A percentile compares a stretch with the other conserved stretches of the same genome.
Conservation (phyloP, 1,284 basidiomycete species). For the Ganoderma leucocontextum region DNA sequence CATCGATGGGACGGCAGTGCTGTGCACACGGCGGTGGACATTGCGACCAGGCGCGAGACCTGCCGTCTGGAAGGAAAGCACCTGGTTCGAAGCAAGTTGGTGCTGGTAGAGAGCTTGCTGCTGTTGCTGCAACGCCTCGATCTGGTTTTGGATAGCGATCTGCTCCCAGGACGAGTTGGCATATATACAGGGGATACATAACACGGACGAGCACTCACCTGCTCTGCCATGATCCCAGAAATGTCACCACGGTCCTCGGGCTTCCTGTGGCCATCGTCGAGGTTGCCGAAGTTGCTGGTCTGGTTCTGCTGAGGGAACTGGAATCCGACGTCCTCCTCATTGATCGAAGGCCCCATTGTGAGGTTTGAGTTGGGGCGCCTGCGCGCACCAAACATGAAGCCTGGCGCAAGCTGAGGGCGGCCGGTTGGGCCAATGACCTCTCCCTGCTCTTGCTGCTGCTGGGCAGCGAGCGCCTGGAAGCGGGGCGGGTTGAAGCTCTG, state of each 20-base stretch:
- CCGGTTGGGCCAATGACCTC: slow-evolving; percentile 80
- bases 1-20: slow-evolving; percentile 75
- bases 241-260: slow-evolving; percentile 76
- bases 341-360: slow-evolving; percentile 75
- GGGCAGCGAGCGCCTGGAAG: slow-evolving; percentile 85
- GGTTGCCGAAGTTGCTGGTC: slow-evolving; percentile 41
- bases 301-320: slow-evolving; percentile 81
- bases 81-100: slow-evolving; percentile 81
- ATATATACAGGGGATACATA: not conserved
- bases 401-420: slow-evolving; percentile 88
- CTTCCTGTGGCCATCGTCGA: slow-evolving; percentile 60
- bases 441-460: slow-evolving; percentile 66
- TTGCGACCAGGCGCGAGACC: slow-evolving; percentile 72
- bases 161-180: slow-evolving; percentile 42
- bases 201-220: slow-evolving; percentile 56
- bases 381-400: slow-evolving; percentile 87
- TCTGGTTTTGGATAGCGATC: slow-evolving; percentile 91
- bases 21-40: slow-evolving; percentile 90
- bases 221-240: slow-evolving; percentile 88
- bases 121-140: slow-evolving; percentile 90
- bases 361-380: slow-evolving; percentile 58
- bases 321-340: slow-evolving; percentile 80
- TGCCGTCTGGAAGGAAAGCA: slow-evolving; percentile 69
- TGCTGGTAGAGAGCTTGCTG: slow-evolving; percentile 91
- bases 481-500: slow-evolving; percentile 88